Conservation (phyloP, 2,329 filamentous ascomycete species). For the Cladophialophora chaetospira region DNA sequence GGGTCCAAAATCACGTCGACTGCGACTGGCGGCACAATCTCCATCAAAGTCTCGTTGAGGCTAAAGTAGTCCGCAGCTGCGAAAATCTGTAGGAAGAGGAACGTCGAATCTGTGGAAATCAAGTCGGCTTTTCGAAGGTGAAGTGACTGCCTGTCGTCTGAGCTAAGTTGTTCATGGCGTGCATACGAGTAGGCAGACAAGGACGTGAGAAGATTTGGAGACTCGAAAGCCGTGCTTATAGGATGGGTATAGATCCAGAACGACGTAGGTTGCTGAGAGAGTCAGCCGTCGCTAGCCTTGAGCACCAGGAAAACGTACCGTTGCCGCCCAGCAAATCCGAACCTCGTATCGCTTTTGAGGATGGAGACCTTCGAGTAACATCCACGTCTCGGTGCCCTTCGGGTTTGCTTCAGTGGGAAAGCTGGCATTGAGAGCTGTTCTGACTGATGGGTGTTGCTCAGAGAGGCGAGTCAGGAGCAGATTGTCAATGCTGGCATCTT, state of each 20-base stretch:
- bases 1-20: slow-evolving; percentile 86
- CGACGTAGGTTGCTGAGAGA: slow-evolving; percentile 74
- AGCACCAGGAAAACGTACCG: slow-evolving; percentile 58
- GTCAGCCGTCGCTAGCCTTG: slow-evolving; percentile 10
- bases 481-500: slow-evolving; percentile 59
- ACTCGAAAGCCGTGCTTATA: slow-evolving; percentile 62
- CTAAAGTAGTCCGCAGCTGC: slow-evolving; percentile 86
- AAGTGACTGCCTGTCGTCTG: slow-evolving; percentile 21
- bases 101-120: slow-evolving; percentile 36
- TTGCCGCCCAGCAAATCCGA: slow-evolving; percentile 89
- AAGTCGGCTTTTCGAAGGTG: slow-evolving; percentile 13
- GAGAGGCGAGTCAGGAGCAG: slow-evolving; percentile 68
- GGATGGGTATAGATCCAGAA: slow-evolving; percentile 71
- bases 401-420: slow-evolving; percentile 63
- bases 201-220: slow-evolving; percentile 64
- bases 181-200: slow-evolving; percentile 63
- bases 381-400: slow-evolving; percentile 71
- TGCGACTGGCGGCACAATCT: slow-evolving; percentile 68
- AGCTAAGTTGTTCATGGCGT: slow-evolving; percentile 43
- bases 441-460: slow-evolving; percentile 57
- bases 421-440: slow-evolving; percentile 65
- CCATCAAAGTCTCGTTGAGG: slow-evolving; percentile 73
- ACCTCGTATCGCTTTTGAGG: slow-evolving; percentile 82
- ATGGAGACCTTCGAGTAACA: slow-evolving; percentile 70
- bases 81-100: slow-evolving; percentile 72